phyloP scores from a whole-genome alignment of 768 basidiomycete species.

The Chalciporus piperatus region DNA sequence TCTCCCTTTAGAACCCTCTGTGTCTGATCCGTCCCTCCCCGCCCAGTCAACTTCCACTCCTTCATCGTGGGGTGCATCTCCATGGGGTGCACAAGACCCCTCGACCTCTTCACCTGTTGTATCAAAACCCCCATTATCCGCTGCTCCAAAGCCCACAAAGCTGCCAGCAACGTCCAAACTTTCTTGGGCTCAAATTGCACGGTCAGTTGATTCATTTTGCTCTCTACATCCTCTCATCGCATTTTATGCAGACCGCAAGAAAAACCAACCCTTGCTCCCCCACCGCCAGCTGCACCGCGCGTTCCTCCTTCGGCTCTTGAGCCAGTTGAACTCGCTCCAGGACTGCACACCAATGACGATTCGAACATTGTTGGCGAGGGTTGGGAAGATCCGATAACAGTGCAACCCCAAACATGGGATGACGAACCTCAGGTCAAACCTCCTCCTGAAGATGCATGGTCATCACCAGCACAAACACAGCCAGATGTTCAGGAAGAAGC shows the following conservation, averaged over 20 bases:
- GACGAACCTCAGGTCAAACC: slow-evolving; percentile 53
- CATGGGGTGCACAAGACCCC: slow-evolving; percentile 36
- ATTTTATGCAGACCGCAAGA: slow-evolving; percentile 54
- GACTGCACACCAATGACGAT: slow-evolving; percentile 30
- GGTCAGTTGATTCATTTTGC: slow-evolving; percentile 31
- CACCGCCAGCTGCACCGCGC: slow-evolving; percentile 27
- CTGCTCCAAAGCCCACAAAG: slow-evolving; percentile 38
- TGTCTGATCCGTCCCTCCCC: slow-evolving; percentile 8
- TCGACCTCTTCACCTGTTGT: slow-evolving; percentile 28
- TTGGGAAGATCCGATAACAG: slow-evolving; percentile 76
- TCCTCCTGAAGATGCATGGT: slow-evolving; percentile 29
- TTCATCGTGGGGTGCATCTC: slow-evolving; percentile 33
- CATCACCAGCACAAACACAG: slow-evolving; percentile 32
- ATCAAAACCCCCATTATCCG: slow-evolving; percentile 21
- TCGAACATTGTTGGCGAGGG: slow-evolving; percentile 38
- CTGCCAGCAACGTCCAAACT: slow-evolving; percentile 72
- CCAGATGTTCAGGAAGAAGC: slow-evolving; percentile 20
- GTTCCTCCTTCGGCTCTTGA: slow-evolving; percentile 20
- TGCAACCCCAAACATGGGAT: slow-evolving; percentile 66
- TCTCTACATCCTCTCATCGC: slow-evolving; percentile 4
- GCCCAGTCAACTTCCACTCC: slow-evolving; percentile 28
- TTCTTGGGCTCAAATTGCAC: slow-evolving; percentile 85
- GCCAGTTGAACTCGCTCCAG: slow-evolving; percentile 24
- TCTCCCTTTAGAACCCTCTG: slow-evolving; percentile 12
- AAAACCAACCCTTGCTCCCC: slow-evolving; percentile 49